Base-by-base conservation (phyloP, 768 basidiomycete species). In the Amanita subjunquillea region DNA sequence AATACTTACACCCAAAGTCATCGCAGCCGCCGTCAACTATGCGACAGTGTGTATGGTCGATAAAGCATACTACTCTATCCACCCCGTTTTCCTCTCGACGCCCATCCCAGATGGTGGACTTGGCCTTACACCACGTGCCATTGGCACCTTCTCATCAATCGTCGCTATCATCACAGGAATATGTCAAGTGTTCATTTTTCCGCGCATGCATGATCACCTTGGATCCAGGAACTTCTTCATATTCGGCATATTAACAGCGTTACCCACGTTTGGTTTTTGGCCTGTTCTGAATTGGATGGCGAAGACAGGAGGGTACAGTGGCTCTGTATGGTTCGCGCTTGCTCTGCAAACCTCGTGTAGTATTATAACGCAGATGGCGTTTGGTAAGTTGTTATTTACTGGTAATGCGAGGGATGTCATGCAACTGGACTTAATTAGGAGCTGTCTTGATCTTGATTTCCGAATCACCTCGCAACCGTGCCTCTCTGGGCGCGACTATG, bases 51-150 rank as follows among this genome's bases (percentile, higher is more conserved):
- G 80, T 10, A 60, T 83, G 4, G 53, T 79, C 13, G 82, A 86
- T 53, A 78, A 84, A 38, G 63, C 77, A 0, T 72, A 77, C 55
- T 75, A 74, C 43, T 74, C 79, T 6, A 62, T 87, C 12, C 76
- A 79, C 17, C 85, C 86, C 0, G 64, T 86, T n/a, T 84, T 85
- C 64, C 72, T 76, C 54, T 76, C 83, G 10, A 86, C 82, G 0
- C 83, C 87, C 0, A 63, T 79, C 42, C 34, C 34, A 34, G 12
- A 34, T 4, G 34, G 34, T 34, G 34, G 34, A 34, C 34, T 34
- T 34, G 34, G 79, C 6, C 65, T 85, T 73, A 17, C 83, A 0
- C 43, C 43, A 29, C 43, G 84, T 2, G 66, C 74, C 6, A 87
- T 86, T 36, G 85, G 85, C 5, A 67, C 34, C 67, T 75, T 82